Base-by-base conservation (phyloP, 2,329 filamentous ascomycete species). In the Fusarium guadeloupense region DNA sequence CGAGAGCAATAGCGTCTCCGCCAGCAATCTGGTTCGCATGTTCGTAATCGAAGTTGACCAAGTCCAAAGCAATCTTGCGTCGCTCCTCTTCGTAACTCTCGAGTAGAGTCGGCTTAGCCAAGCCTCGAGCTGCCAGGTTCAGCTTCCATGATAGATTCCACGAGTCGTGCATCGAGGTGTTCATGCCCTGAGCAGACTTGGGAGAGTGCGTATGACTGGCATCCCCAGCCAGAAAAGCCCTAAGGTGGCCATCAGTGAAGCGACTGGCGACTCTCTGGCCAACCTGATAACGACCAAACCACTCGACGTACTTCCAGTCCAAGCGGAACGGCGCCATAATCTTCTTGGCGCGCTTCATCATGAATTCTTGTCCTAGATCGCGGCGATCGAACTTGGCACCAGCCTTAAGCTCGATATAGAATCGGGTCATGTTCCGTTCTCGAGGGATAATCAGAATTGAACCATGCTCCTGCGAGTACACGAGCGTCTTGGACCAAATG, bases 391-490 rank as follows among this genome's bases (percentile, higher is more conserved):
- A 70, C 66, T 78, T 80, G 23, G 66, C 66, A 47, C 69, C 72
- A 13, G 79, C 76, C 72, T 84, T 85, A 49, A 85, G 78, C 72
- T 85, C 83, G 54, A 85, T 83, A 66, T 85, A 85, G 67, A 85
- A 79, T 39, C 89, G 83, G 1, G 89, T 91, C 83, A 91, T 86
- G 68, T 89, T 89, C 35, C 87, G 81, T 72, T 92, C 89, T 33
- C 89, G 84, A 5, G 89, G 89, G 47, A 91, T 88, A 72, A 90
- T 89, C n/a, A 92, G 80, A 39, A 91, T 86, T 0, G 88, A 89
- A 4, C 89, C 89, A 38, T 85, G 80, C 54, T 85, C 80, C 58
- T 90, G 85, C 3, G 86, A 88, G 62, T 88, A 88, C 8, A 91
- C 81, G 1, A 89, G 82, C 0, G 88, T 87, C 75, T 91, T 91